These are phyloP conservation scores for Pythium sp. DNA, from an alignment of 352 stramenopile species.

Conservation along the genomic window DNA sequence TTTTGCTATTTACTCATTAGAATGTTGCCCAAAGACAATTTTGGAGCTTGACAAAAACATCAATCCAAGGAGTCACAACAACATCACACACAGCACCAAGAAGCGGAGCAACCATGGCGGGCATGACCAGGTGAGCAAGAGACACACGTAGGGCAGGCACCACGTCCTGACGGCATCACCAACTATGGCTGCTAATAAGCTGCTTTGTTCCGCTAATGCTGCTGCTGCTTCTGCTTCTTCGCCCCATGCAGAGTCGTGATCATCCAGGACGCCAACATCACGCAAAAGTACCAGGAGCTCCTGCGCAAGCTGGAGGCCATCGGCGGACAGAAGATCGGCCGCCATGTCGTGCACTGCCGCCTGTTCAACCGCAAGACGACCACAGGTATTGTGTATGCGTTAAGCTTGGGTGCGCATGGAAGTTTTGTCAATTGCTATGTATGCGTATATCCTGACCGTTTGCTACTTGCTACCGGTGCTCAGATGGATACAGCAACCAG, in stretches of 20 bases:
- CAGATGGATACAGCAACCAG: constrained; percentile 83
- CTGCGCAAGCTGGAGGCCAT: constrained; percentile 83
- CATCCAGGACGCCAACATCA: constrained; percentile 76
- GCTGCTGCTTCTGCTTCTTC: not conserved
- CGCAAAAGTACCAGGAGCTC: constrained; percentile 85
- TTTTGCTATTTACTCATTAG: too few relatives aligned
- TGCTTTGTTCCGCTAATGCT: not conserved
- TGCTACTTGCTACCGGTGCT: not conserved
- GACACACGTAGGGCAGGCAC: not conserved
- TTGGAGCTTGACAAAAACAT: not conserved
- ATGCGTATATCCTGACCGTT: not conserved
- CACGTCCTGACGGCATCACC: not conserved
- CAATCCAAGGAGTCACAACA: not conserved
- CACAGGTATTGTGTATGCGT: constrained; percentile 32
- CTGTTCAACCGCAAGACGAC: constrained; percentile 85
- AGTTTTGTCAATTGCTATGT: not conserved
- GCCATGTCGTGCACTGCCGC: constrained; percentile 83
- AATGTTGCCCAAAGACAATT: too few relatives aligned
- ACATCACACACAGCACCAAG: not conserved
- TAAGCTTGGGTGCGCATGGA: not conserved
- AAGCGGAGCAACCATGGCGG: constrained; percentile 44
- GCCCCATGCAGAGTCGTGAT: constrained; percentile 59
- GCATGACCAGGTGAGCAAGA: constrained; percentile 61
- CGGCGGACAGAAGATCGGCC: constrained; percentile 72
- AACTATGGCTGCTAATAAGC: not conserved